Evolutionary conservation across 163 green algal genomes (phyloP), one percentile per base, ranked within the genome.

Genomic region (Volvox carteri): DNA sequence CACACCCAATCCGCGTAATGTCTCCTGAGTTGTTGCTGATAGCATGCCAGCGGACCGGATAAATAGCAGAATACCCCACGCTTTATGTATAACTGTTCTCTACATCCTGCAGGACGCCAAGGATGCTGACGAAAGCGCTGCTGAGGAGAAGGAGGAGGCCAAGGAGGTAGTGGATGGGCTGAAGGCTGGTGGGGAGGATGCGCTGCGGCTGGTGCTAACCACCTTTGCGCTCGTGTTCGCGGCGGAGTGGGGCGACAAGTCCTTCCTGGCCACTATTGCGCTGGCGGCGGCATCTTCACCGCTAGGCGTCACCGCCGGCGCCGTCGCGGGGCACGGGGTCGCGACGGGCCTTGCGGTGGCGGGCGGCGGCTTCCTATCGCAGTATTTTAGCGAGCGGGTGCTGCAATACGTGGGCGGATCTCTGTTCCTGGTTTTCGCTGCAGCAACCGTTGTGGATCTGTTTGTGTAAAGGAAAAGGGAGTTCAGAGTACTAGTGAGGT

Each of bases 221-320:
- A 99, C 97, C 28, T 99, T 99, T 90, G 86, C 93, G 3, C 94
- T 99, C 1, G 98, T 99, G 3, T 99, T 99, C 93, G 96, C 96
- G 30, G 98, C 98, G 0, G 98, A 99, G 91, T 99, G 98, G 98
- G 98, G 98, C 8, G 98, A 99, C 94, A 99, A 99, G 91, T 99
- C 96, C 42, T 99, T 99, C 92, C 94, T 99, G 56, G 97, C 98
- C 0, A 99, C 98, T 25, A 99, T 99, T 76, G 98, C 98, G 2
- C 95, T 99, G 58, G 95, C 96, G 8, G 97, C 97, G 21, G 95
- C 97, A n/a, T 90, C 76, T 3, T 91, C 75, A 48, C 58, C 84
- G 35, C 83, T 94, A 33, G 93, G 93, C 48, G 90, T 95, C 25
- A 85, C 87, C 4, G 90, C 84, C 37, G 95, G 97, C n/a, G 95